phyloP scores from a whole-genome alignment of 768 basidiomycete species.

The Sporobolomyces pararoseus region DNA sequence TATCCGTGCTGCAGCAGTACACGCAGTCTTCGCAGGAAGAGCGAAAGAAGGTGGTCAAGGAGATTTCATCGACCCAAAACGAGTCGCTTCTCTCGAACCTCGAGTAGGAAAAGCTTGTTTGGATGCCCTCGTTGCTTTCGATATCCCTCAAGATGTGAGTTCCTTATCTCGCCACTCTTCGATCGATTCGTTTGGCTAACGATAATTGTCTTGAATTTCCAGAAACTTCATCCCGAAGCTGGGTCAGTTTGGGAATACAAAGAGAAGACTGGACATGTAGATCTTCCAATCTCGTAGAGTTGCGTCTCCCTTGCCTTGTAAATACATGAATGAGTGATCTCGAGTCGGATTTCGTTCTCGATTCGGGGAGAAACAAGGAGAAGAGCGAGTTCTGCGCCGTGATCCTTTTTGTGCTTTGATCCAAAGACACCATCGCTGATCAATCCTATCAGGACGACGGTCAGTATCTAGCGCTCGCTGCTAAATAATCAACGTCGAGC shows the following conservation, averaged over 20 bases:
- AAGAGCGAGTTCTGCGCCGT: too few relatives aligned
- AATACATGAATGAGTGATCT: too few relatives aligned
- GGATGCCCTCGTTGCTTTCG: conserved; percentile 38
- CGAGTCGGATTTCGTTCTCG: too few relatives aligned
- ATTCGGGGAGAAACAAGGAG: too few relatives aligned
- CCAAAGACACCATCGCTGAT: too few relatives aligned
- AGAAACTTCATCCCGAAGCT: background rate
- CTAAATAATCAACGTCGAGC: too few relatives aligned
- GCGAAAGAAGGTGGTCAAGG: conserved; percentile 51
- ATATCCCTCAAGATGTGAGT: conserved; percentile 28
- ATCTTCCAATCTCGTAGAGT: background rate
- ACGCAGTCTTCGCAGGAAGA: conserved; percentile 76
- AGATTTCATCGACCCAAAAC: conserved; percentile 71
- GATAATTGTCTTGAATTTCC: background rate
- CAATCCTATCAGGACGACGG: too few relatives aligned
- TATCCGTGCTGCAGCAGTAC: conserved; percentile 72
- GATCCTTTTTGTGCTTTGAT: too few relatives aligned
- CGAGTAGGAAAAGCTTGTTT: conserved; percentile 53
- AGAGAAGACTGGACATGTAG: background rate
- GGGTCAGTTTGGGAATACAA: conserved; percentile 8
- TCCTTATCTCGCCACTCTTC: too few relatives aligned
- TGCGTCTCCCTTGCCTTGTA: too few relatives aligned
- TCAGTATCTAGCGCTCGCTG: too few relatives aligned
- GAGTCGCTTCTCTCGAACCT: conserved; percentile 60
- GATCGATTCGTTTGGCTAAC: too few relatives aligned